Conservation (phyloP, 768 basidiomycete species). For the Tylopilus subfusipes region DNA sequence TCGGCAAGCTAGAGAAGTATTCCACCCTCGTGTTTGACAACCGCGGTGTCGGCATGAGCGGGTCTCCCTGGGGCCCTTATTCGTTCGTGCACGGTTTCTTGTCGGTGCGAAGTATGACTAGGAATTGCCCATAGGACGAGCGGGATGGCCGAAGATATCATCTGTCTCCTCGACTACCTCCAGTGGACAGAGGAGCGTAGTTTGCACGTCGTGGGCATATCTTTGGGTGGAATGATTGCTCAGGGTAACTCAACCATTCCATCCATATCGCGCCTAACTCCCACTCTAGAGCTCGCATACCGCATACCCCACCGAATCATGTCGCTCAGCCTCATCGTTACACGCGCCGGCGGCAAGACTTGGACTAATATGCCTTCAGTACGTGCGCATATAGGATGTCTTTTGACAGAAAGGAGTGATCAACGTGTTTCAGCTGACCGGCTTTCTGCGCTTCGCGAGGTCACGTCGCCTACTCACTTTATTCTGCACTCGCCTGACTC, state of each 20-base stretch:
- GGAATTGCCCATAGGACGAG: conserved; percentile 52
- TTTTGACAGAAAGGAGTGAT: neutral
- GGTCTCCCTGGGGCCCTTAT: conserved; percentile 70
- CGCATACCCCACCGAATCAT: conserved; percentile 63
- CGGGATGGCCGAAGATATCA: conserved; percentile 73
- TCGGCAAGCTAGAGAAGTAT: conserved; percentile 51
- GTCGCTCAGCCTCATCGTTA: conserved; percentile 66
- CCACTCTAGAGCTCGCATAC: conserved; percentile 55
- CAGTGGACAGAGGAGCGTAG: conserved; percentile 64
- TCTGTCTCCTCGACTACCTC: conserved; percentile 64
- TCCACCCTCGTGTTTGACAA: conserved; percentile 78
- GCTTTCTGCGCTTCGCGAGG: conserved; percentile 40
- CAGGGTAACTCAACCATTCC: conserved; percentile 45
- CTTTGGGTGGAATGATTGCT: conserved; percentile 82
- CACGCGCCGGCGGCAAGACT: conserved; percentile 57
- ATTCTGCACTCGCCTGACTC: conserved; percentile 4
- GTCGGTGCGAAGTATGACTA: neutral
- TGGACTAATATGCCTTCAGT: conserved; percentile 67
- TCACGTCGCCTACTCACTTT: conserved; percentile 6
- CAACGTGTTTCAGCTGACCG: conserved; percentile 24
- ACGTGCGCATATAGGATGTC: conserved; percentile 18
- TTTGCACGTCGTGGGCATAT: conserved; percentile 70
- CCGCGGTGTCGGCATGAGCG: conserved; percentile 76
- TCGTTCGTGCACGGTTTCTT: conserved; percentile 43
- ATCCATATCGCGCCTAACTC: neutral